A percentile compares a stretch with the other conserved stretches of the same genome.
Evolutionary conservation across 2,329 filamentous ascomycete species (phyloP).

Genomic region (Aspergillus tanneri): DNA sequence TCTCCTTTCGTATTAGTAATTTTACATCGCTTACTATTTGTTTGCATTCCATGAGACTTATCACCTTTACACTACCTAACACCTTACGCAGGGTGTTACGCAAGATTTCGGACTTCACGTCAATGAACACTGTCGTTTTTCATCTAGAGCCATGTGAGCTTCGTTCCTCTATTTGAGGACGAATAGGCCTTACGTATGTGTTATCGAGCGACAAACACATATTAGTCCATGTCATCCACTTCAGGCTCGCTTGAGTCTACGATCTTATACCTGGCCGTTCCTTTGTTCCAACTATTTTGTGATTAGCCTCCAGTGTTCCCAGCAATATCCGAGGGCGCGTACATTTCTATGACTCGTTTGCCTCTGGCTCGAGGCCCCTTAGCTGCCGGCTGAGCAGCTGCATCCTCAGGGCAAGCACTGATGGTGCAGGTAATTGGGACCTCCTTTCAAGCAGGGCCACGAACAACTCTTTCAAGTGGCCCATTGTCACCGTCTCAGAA

Average conservation of each 20-base stretch:
- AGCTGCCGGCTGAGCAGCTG: too few relatives aligned
- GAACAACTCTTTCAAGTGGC: too few relatives aligned
- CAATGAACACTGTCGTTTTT: conserved; percentile 18
- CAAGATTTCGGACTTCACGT: conserved; percentile 35
- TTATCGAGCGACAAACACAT: background rate
- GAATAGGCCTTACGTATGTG: background rate
- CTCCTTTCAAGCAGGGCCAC: too few relatives aligned
- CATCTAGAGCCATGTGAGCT: conserved; percentile 1
- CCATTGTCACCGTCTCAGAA: too few relatives aligned
- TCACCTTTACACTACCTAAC: conserved; percentile 29
- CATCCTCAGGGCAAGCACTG: too few relatives aligned
- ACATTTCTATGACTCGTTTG: conserved; percentile 1
- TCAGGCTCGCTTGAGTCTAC: background rate
- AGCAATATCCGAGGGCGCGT: background rate
- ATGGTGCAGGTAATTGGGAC: too few relatives aligned
- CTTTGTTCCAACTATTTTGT: conserved; percentile 1
- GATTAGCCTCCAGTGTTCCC: background rate
- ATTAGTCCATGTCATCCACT: conserved; percentile 1
- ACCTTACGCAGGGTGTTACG: conserved; percentile 32
- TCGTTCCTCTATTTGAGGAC: background rate
- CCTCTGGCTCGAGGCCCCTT: too few relatives aligned
- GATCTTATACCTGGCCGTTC: background rate
- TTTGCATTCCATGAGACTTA: conserved; percentile 33
- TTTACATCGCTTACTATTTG: conserved; percentile 29
- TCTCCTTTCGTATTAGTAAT: conserved; percentile 13